These are phyloP conservation scores for Chrysoporthe deuterocubensis DNA, from an alignment of 2,329 filamentous ascomycete species.

Conservation along the genomic window DNA sequence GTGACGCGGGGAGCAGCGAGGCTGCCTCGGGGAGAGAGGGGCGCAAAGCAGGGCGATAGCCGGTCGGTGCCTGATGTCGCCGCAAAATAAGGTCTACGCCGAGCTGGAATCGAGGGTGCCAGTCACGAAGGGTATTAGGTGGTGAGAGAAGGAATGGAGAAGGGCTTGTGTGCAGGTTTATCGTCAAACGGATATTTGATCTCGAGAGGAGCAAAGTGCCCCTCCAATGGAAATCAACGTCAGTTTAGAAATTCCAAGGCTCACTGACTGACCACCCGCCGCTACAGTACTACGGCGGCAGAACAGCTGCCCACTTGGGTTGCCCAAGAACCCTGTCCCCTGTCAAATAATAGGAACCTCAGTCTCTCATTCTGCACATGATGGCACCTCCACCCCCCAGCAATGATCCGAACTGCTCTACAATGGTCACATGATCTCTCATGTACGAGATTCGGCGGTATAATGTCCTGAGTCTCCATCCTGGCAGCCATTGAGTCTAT, in stretches of 20 bases:
- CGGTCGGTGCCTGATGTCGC: background rate
- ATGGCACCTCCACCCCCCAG: background rate
- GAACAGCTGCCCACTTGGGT: background rate
- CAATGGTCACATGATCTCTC: background rate
- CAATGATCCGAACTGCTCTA: background rate
- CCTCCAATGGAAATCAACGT: conserved; percentile 28
- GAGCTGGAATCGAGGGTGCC: background rate
- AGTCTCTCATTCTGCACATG: too few species aligned
- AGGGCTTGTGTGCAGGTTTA: background rate
- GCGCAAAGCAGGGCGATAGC: conserved; percentile 19
- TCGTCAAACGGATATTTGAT: background rate
- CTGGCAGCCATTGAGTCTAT: background rate
- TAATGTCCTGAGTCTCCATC: background rate
- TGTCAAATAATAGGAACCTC: background rate
- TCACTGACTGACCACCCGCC: conserved; percentile 6
- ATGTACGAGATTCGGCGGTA: background rate
- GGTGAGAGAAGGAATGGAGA: background rate
- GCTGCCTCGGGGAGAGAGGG: conserved; percentile 22
- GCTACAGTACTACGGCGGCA: background rate
- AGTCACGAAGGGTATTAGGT: background rate
- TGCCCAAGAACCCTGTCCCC: conserved; percentile 7
- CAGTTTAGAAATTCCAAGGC: conserved; percentile 18
- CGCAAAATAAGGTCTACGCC: background rate
- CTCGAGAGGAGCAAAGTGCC: conserved; percentile 21
- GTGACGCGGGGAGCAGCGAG: conserved; percentile 23